A percentile compares a stretch with the other conserved stretches of the same genome.
Conservation (phyloP, 163 green algal genomes). For the Smithsoniella earleae region DNA sequence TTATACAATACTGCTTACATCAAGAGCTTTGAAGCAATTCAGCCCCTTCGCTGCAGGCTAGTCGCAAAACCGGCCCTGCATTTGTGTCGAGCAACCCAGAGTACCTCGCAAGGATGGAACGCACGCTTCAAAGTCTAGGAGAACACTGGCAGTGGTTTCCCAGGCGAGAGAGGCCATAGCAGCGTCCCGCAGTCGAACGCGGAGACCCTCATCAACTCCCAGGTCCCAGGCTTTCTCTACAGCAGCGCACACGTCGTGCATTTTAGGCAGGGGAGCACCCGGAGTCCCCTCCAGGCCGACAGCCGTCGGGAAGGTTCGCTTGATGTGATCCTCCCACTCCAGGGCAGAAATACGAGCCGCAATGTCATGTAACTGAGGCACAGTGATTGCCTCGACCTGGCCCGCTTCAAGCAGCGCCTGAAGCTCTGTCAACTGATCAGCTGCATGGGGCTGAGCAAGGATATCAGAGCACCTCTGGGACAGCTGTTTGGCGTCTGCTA, state of each 20-base stretch:
- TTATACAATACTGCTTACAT: no score
- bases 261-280: neutral
- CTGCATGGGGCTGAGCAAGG: neutral
- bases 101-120: neutral
- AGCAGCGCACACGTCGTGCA: neutral
- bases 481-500: neutral
- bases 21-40: neutral
- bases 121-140: neutral
- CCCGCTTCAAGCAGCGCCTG: neutral
- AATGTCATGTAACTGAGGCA: neutral
- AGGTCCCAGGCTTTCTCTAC: slow-evolving; percentile 10
- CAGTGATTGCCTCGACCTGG: neutral
- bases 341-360: neutral
- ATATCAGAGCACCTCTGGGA: neutral
- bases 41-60: neutral
- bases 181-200: slow-evolving; percentile 2
- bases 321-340: neutral
- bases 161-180: neutral
- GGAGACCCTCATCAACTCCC: neutral
- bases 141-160: neutral
- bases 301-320: neutral
- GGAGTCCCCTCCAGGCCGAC: neutral
- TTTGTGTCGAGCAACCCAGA: neutral
- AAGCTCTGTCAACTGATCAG: neutral
- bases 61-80: neutral